Base-by-base conservation (phyloP, 495 filamentous ascomycete genomes). In the Xylaria curta region DNA sequence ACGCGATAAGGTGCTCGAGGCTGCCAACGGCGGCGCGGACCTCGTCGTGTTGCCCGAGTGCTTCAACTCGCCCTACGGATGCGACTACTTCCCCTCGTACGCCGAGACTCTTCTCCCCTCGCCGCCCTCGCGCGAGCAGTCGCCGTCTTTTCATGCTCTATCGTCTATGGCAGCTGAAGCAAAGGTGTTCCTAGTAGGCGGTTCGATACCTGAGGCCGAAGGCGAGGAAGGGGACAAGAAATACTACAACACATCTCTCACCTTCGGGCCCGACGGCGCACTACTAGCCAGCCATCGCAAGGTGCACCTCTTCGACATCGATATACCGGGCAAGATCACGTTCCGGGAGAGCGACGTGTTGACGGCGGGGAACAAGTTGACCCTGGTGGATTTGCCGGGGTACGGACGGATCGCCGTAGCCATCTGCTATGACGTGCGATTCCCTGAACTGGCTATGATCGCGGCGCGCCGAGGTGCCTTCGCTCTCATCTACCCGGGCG, bases 41-140 rank as follows among this genome's bases (percentile, higher is more conserved):
- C 88, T 94, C 70, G 85, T 94, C 68, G 91, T 91, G 42, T 81
- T 90, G 24, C 89, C 89, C 33, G 95, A 98, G 84, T 98, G 95
- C 87, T 98, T 98, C 89, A 98, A 98, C 86, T 94, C 91, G 15
- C 95, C 95, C n/a, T 97, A 97, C 83, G 95, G 95, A 73, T 93
- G 90, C 70, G 88, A 94, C 76, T 93, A 90, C 86, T 98, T 99
- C 85, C 92, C 94, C 36, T 88, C 90, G 69, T 98, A 98, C 78
- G 94, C 96, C 73, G 96, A 99, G 80, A 90, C 88, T 0, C 89
- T 98, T 3, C 89, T 93, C 10, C 92, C 93, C 1, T 92, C 90
- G 0, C 93, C 94, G 6, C 93, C 93, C 0, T 85, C 92, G 6
- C 79, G 86, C 63, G 85, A 88, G 7, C 87, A 93, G 70, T 90